These are phyloP conservation scores for Phytophthora megakarya DNA, from an alignment of 352 stramenopile genomes.

Conservation along the genomic window DNA sequence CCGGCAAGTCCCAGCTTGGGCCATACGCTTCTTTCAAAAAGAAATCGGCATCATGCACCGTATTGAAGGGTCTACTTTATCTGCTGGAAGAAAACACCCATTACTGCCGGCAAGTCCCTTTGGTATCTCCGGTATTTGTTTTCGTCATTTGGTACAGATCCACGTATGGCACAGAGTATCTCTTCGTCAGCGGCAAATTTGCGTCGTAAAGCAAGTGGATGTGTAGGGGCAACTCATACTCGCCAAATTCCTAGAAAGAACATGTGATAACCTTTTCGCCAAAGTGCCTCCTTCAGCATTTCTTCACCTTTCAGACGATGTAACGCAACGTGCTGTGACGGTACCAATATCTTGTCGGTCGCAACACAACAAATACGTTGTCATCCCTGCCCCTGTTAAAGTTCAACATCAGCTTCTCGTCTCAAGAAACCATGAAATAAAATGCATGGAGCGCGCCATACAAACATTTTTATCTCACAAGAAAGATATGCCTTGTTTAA, in stretches of 20 bases:
- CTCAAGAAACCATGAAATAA: not conserved
- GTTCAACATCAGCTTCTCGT: not conserved
- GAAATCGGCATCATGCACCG: constrained; percentile 33
- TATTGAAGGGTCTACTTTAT: constrained; percentile 37
- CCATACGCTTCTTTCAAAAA: constrained; percentile 41
- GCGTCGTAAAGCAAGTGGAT: constrained; percentile 48
- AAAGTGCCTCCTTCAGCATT: too few relatives aligned
- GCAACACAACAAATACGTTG: too few relatives aligned
- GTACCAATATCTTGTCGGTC: too few relatives aligned
- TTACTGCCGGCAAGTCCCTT: constrained; percentile 29
- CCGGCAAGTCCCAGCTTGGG: constrained; percentile 28
- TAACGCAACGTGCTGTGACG: too few relatives aligned
- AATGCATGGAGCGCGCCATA: not conserved
- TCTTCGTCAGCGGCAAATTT: constrained; percentile 12
- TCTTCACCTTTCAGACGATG: too few relatives aligned
- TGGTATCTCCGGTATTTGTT: constrained; percentile 4
- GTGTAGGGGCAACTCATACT: constrained; percentile 39
- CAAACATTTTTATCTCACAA: too few relatives aligned
- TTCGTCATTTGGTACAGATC: constrained; percentile 42
- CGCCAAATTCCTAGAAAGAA: constrained; percentile 40
- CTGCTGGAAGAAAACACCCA: constrained; percentile 3
- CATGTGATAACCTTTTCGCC: constrained; percentile 50
- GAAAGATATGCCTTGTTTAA: too few relatives aligned
- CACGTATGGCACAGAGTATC: constrained; percentile 29
- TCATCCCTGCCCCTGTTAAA: not conserved